phyloP scores from a whole-genome alignment of 2,329 filamentous ascomycete genomes.

The Pseudonectria foliicola region DNA sequence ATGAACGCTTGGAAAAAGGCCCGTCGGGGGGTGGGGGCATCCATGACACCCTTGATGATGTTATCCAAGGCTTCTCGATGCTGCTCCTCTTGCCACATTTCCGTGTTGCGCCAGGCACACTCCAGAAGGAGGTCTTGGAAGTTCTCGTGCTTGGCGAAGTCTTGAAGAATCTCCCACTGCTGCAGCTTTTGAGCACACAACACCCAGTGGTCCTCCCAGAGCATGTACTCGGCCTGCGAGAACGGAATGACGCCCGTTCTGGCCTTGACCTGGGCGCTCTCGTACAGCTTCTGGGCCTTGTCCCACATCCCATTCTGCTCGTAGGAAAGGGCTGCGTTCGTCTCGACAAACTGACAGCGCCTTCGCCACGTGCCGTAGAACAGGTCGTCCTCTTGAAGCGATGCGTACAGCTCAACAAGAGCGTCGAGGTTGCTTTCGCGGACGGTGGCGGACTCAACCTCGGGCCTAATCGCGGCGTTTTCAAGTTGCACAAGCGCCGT shows the following conservation, averaged over 20 bases:
- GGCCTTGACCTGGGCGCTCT: constrained; percentile 93
- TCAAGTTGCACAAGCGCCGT: constrained; percentile 87
- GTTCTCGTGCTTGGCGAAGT: constrained; percentile 98
- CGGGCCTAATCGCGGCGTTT: constrained; percentile 75
- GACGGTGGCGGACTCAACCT: constrained; percentile 75
- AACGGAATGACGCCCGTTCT: constrained; percentile 94
- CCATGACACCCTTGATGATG: constrained; percentile 94
- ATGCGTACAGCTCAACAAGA: constrained; percentile 85
- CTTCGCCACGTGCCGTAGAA: constrained; percentile 97
- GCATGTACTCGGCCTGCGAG: constrained; percentile 93
- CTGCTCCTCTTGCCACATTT: constrained; percentile 84
- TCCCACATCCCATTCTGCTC: constrained; percentile 99
- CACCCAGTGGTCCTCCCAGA: constrained; percentile 99
- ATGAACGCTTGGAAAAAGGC: constrained; percentile 99
- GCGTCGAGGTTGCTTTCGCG: constrained; percentile 95
- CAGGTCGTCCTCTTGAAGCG: constrained; percentile 87
- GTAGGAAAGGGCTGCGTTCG: constrained; percentile 92
- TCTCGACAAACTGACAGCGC: constrained; percentile 93
- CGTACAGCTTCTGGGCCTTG: constrained; percentile 94
- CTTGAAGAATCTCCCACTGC: constrained; percentile 96
- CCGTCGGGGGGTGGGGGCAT: constrained; percentile 87
- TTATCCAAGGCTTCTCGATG: constrained; percentile 85
- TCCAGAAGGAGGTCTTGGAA: constrained; percentile 94
- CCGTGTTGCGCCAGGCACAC: constrained; percentile 89
- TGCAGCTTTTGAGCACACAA: constrained; percentile 96